Base-by-base conservation (phyloP, 352 stramenopile species). In the Phytophthora colocasiae region DNA sequence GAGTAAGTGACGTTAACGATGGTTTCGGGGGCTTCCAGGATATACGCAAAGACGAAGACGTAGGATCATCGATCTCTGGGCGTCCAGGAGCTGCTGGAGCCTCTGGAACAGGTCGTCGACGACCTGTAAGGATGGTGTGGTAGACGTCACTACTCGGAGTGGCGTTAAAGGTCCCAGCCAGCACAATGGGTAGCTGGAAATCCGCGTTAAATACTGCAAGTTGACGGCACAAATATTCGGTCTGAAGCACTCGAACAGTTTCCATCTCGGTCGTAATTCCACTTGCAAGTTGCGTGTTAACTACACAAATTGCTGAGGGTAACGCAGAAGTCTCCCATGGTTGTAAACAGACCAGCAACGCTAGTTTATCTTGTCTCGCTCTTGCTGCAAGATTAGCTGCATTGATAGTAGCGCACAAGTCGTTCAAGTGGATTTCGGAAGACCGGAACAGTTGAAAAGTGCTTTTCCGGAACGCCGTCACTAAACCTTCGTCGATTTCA, bases 81-180 rank as follows among this genome's bases (percentile, higher is more conserved):
- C 78, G 75, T 2, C 58, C 48, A 31, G 87, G 76, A 34, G 70
- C 49, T 10, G 22, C 36, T 39, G 89, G 87, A 15, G 67, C 68
- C 29, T 83, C 55, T 14, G 86, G 77, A 36, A 71, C 61, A 17
- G 75, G 73, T n/a, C 85, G 76, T 3, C 79, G 66, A 11, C 83
- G 58, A 3, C 89, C 90, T 4, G 74, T 91, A 1, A 75, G 71
- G 15, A 97, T 73, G 1, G 92, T 71, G 51, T 93, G 83, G 66
- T 97, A 97, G n/a, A 92, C 73, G 17, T 92, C 82, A 36, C 78
- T 91, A 48, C 84, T 87, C 1, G 90, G 91, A 0, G 78, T 59
- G 14, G 82, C 85, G 45, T 97, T 96, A 51, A 97, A 93, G 1
- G 89, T 91, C 12, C 90, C 90, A 15, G 83, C 78, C 10, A 97